Evolutionary conservation across 352 stramenopile genomes (phyloP).

Genomic region (Pythium myriotylum): DNA sequence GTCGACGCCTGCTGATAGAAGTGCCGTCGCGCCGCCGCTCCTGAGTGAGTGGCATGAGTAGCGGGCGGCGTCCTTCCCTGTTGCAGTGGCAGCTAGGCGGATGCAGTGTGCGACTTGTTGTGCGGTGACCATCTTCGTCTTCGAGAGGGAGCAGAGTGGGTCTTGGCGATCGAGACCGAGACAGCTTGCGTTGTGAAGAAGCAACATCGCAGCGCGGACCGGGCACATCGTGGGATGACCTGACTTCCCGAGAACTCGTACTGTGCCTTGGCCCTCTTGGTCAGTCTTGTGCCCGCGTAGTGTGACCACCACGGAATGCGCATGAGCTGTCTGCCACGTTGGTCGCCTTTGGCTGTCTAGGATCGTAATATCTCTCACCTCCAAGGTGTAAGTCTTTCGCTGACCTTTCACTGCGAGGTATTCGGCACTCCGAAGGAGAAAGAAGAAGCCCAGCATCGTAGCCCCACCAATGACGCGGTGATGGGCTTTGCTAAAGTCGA

Average conservation of each 20-base stretch:
- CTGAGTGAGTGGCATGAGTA: constrained; percentile 18
- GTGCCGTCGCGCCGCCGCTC: constrained; percentile 6
- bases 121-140: not conserved
- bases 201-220: not conserved
- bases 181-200: constrained; percentile 4
- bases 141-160: not conserved
- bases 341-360: not conserved
- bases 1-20: constrained; percentile 7
- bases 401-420: constrained; percentile 7
- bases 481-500: constrained; percentile 19
- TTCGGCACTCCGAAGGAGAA: constrained; percentile 16
- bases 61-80: not conserved
- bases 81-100: not conserved
- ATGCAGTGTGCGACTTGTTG: constrained; percentile 1
- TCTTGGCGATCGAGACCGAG: not conserved
- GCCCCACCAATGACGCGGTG: constrained; percentile 26
- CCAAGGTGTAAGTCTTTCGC: constrained; percentile 12
- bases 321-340: no score
- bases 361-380: constrained; percentile 22
- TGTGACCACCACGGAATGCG: not conserved
- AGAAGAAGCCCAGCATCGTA: constrained; percentile 28
- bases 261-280: constrained; percentile 6
- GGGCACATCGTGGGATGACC: not conserved
- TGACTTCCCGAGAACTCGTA: not conserved
- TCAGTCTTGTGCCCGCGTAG: constrained; percentile 18